Evolutionary conservation across 2,329 filamentous ascomycete species (phyloP), one percentile per base, ranked within the genome.

Genomic region (Aspergillus ochraceus): DNA sequence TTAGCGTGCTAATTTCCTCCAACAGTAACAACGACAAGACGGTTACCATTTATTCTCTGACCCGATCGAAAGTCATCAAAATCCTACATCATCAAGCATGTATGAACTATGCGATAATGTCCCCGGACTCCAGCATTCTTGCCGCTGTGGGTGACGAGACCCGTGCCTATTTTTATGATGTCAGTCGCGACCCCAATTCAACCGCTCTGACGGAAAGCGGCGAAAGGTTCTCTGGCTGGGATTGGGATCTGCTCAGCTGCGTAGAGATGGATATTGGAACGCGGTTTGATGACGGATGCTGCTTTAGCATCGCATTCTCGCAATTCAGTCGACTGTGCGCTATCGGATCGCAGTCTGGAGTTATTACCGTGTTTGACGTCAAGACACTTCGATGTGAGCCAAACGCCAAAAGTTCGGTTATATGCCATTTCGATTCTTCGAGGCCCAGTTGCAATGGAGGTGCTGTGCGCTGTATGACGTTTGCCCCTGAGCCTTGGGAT

Each of bases 51-150:
- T 91, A 96, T 71, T 90, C 88, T 52, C 80, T 98, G 20, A 81
- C 85, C 29, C 85, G 88, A 55, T 85, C 87, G 14, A 82, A 90
- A 60, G 81, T 89, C 39, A 77, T 96, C 22, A 87, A 90, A 57
- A 83, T 88, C 49, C 79, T 97, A 55, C 83, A 85, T 4, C 89
- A 96, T 64, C 89, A 90, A 5, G 90, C 94, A 71, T 90, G 88
- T 64, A 94, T 98, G 79, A 99, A 99, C 70, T 92, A 96, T 70
- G 91, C 93, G 36, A 86, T 93, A n/a, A 88, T 99, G 55, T 97
- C 94, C 6, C 95, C 94, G 0, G 90, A 97, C 72, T 94, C 93
- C 1, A 85, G 83, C 20, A 78, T 94, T 11, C 81, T 98, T 20
- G 84, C 93, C 6, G 91, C 92, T 2, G 90, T 98, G 49, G 90